Base-by-base conservation (phyloP, 73 alveolate species). In the Symbiodinium natans region DNA sequence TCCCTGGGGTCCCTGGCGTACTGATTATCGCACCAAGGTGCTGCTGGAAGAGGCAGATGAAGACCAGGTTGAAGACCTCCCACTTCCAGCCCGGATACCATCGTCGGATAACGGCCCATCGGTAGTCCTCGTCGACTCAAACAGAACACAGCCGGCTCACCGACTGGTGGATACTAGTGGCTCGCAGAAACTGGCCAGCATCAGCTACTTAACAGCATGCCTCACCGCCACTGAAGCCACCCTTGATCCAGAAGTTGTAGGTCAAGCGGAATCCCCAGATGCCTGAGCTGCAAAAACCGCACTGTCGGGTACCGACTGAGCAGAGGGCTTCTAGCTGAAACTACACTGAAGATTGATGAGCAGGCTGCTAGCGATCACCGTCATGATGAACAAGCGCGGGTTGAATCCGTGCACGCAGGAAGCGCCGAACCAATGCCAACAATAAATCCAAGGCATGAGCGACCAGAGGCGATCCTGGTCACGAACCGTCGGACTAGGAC, bases 61-160 rank as follows among this genome's bases (percentile, higher is more conserved):
- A 88, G 71, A 88, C 43, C 68, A 88, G 77, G 54, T 88, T 88
- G 86, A 88, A 88, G 68, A 88, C 33, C 86, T 88, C 95, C 95
- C 95, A 88, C 27, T 80, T 63, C 95, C 95, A 88, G 25, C 95
- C 95, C 8, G 95, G 95, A 88, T 88, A 88, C 95, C 95, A 88
- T 13, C 2, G 52, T 11, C 95, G 85, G 34, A 88, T 33, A 8
- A 88, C 95, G 29, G 86, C 95, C 95, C 95, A 88, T 41, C 95
- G 95, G 33, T 88, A 88, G 95, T 88, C 95, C 43, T 88, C 25
- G 71, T 8, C 71, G 23, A n/a, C n/a, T n/a, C n/a, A n/a, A 52
- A 8, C 71, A 52, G 9, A 52, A 15, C n/a, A 52, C 71, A 52
- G 15, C 71, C 17, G 71, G n/a, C n/a, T n/a, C n/a, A n/a, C n/a